Evolutionary conservation across 2,329 filamentous ascomycete species (phyloP), one percentile per base, ranked within the genome.

Genomic region (Cyphellophora europaea): DNA sequence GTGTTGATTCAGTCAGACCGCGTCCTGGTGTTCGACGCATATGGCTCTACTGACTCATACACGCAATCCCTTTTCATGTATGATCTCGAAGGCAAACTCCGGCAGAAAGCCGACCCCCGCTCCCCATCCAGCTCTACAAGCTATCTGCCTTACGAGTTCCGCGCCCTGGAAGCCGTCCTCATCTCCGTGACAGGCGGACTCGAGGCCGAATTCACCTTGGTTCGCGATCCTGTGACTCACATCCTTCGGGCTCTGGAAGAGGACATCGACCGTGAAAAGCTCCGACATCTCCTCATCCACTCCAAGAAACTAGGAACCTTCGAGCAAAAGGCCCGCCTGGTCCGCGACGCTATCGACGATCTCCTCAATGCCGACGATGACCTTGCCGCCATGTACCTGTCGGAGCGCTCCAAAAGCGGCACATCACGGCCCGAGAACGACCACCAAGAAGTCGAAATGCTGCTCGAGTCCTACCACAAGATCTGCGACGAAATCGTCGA

Each of bases 1-100:
- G 91, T 94, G 35, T 72, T 98, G 15, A 94, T 98, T 57, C 95
- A 95, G 64, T 77, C 88, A 44, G 85, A 98, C 53, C 82, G 88
- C 15, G 87, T 98, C 5, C 74, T 98, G 15, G 79, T 98, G 4
- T 96, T 98, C 56, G 91, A 96, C 53, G 85, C 91, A 11, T 96
- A 94, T 59, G 91, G 91, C 18, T 91, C 86, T 27, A 88, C 86
- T 40, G 86, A 93, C 49, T 93, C 87, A 0, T 94, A 95, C 53
- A 87, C 89, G 19, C 91, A 96, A 57, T 94, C 87, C 3, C 77
- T 91, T 11, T 98, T 98, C 63, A 93, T 98, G 77, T 95, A 96
- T 61, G 91, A 96, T 53, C 66, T 98, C 13, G 87, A 96, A 57
- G 85, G 85, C 10, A 94, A 93, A 55, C 67, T 98, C 29, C 80